These are phyloP conservation scores for Jaenimonas drosophilae DNA, from an alignment of 208 protist genomes.

Conservation along the genomic window DNA sequence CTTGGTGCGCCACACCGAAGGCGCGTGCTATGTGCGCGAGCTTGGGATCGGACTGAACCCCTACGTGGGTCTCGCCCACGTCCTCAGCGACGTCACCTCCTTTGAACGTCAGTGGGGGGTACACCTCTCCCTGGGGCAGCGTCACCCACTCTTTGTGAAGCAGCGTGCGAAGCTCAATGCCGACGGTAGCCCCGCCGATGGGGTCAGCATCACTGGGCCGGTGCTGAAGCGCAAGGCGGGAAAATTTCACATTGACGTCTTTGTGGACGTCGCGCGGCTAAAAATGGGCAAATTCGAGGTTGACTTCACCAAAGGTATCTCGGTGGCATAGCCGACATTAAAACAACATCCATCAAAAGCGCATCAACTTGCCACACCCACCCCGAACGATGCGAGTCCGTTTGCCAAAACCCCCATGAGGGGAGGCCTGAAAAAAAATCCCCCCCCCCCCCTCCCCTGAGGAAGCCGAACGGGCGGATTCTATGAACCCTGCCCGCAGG, in stretches of 20 bases:
- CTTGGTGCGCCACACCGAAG: constrained; percentile 74
- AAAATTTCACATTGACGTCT: constrained; percentile 88
- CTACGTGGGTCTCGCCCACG: constrained; percentile 55
- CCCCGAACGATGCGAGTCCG: too few relatives aligned
- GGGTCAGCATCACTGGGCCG: constrained; percentile 43
- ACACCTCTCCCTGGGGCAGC: constrained; percentile 81
- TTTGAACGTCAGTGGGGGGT: constrained; percentile 89
- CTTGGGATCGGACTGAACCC: constrained; percentile 87
- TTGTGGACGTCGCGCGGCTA: constrained; percentile 54
- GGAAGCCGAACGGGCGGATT: too few relatives aligned
- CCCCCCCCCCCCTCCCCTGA: too few relatives aligned
- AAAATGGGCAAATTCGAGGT: constrained; percentile 39
- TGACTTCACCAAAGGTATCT: constrained; percentile 68
- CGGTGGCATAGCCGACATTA: constrained; percentile 2
- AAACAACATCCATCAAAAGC: background rate
- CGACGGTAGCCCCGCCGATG: constrained; percentile 36
- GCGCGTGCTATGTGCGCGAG: constrained; percentile 78
- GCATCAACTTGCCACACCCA: too few relatives aligned
- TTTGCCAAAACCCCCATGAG: too few relatives aligned
- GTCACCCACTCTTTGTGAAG: constrained; percentile 87
- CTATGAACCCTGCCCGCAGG: too few relatives aligned
- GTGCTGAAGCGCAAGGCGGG: constrained; percentile 79
- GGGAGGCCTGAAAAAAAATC: too few relatives aligned
- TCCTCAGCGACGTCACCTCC: constrained; percentile 83
- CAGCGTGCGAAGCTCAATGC: constrained; percentile 51